A percentile compares a stretch with the other conserved stretches of the same genome.
These are phyloP conservation scores for Raffaelea albimanens DNA, from an alignment of 2,329 filamentous ascomycete genomes.

Conservation along the genomic window DNA sequence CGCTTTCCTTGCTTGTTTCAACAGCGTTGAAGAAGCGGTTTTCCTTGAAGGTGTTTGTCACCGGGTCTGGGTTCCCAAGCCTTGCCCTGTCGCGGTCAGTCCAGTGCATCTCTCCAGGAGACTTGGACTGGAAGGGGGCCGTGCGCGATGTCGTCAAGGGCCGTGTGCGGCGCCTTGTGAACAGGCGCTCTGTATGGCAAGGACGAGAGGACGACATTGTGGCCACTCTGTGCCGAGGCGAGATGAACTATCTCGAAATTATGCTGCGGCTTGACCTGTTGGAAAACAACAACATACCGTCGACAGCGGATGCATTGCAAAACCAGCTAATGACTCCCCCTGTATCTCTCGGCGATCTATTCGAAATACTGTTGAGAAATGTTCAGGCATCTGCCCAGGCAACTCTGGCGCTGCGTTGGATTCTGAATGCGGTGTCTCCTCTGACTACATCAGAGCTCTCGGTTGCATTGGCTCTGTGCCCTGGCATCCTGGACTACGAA, in stretches of 20 bases:
- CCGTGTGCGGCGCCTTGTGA: background rate
- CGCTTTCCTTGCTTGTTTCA: background rate
- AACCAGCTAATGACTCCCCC: background rate
- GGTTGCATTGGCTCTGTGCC: constrained; percentile 1
- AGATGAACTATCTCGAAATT: background rate
- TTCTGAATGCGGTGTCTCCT: constrained; percentile 2
- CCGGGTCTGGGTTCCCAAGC: too few species aligned
- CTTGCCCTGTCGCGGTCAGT: background rate
- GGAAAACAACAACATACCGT: constrained; percentile 2
- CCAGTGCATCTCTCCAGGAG: background rate
- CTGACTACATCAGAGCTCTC: constrained; percentile 1
- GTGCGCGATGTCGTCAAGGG: background rate
- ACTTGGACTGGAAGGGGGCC: background rate
- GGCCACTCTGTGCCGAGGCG: background rate
- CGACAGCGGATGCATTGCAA: background rate
- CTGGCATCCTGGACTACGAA: background rate
- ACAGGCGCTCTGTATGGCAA: constrained; percentile 1
- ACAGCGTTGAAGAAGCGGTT: background rate
- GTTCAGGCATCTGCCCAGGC: background rate
- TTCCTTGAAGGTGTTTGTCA: too few species aligned
- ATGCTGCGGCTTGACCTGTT: constrained; percentile 3
- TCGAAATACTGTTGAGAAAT: background rate
- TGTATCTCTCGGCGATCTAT: background rate
- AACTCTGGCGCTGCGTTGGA: constrained; percentile 2
- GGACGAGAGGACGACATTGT: constrained; percentile 1